A percentile compares a stretch with the other conserved stretches of the same genome.
These are phyloP conservation scores for Remersonia thermophila DNA, from an alignment of 2,329 filamentous ascomycete species.

Conservation along the genomic window DNA sequence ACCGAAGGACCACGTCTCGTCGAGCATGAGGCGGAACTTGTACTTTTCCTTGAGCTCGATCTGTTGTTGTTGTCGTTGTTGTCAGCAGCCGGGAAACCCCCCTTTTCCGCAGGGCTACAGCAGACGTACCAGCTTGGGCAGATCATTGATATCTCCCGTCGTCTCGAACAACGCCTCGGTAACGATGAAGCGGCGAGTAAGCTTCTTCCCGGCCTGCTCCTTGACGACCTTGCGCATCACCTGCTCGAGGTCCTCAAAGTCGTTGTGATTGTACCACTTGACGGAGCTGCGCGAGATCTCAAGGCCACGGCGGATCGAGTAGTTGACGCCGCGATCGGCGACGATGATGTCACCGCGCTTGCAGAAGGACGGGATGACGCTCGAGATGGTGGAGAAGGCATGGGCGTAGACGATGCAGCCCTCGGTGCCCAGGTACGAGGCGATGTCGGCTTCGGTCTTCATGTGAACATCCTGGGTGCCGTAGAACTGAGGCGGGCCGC, in stretches of 20 bases:
- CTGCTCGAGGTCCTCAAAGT: slow-evolving; percentile 84
- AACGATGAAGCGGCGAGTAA: slow-evolving; percentile 89
- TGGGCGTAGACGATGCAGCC: slow-evolving; percentile 93
- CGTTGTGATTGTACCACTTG: slow-evolving; percentile 89
- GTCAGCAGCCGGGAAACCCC: too few species aligned
- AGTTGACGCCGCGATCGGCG: slow-evolving; percentile 86
- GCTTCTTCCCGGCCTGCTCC: slow-evolving; percentile 73
- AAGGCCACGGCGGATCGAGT: slow-evolving; percentile 83
- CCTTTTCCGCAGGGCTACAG: too few species aligned
- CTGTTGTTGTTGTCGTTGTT: slow-evolving; percentile 36
- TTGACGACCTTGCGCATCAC: slow-evolving; percentile 76
- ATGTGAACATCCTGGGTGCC: slow-evolving; percentile 97
- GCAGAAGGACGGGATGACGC: slow-evolving; percentile 90
- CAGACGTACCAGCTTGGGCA: slow-evolving; percentile 65
- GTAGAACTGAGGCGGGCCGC: slow-evolving; percentile 94
- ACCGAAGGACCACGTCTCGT: slow-evolving; percentile 96
- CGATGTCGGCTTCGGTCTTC: slow-evolving; percentile 90
- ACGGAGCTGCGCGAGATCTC: slow-evolving; percentile 87
- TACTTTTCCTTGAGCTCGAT: slow-evolving; percentile 89
- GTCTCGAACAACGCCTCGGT: slow-evolving; percentile 93
- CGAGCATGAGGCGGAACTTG: slow-evolving; percentile 94
- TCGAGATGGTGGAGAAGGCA: slow-evolving; percentile 91
- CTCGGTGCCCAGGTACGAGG: slow-evolving; percentile 74
- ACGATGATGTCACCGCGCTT: slow-evolving; percentile 97
- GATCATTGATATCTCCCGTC: slow-evolving; percentile 68